These are phyloP conservation scores for Coemansia furcata DNA, from an alignment of 192 early-diverging fungal genomes.

Conservation along the genomic window DNA sequence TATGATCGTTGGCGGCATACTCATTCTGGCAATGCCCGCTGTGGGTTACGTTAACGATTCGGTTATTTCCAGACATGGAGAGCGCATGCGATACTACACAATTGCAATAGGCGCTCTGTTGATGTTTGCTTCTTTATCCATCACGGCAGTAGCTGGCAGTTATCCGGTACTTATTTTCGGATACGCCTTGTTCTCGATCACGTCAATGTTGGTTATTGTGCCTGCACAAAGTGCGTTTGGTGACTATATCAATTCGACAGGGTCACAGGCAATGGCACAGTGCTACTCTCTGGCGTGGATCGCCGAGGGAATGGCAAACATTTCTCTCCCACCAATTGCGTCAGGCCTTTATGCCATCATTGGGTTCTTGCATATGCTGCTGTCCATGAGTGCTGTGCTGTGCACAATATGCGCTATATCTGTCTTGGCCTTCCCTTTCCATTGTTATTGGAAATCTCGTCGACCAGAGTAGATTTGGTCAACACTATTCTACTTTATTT, in stretches of 20 bases:
- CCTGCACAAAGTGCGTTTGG: constrained; percentile 54
- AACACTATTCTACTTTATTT: neutral
- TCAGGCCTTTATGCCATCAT: constrained; percentile 23
- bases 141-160: constrained; percentile 23
- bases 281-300: constrained; percentile 49
- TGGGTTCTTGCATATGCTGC: constrained; percentile 37
- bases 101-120: constrained; percentile 22
- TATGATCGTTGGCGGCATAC: constrained; percentile 41
- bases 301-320: constrained; percentile 49
- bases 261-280: constrained; percentile 45
- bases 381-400: constrained; percentile 36
- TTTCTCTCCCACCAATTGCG: constrained; percentile 35
- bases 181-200: constrained; percentile 43
- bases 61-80: constrained; percentile 22
- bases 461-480: neutral
- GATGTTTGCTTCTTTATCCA: constrained; percentile 25
- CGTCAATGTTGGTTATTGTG: constrained; percentile 42
- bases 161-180: constrained; percentile 39
- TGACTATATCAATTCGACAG: constrained; percentile 43
- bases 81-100: constrained; percentile 47
- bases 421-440: constrained; percentile 29
- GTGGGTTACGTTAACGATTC: constrained; percentile 37
- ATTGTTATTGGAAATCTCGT: constrained; percentile 5
- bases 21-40: constrained; percentile 42
- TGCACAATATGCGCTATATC: constrained; percentile 23